Evolutionary conservation across 2,329 filamentous ascomycete species (phyloP).

Genomic region (Ascochyta koolunga): DNA sequence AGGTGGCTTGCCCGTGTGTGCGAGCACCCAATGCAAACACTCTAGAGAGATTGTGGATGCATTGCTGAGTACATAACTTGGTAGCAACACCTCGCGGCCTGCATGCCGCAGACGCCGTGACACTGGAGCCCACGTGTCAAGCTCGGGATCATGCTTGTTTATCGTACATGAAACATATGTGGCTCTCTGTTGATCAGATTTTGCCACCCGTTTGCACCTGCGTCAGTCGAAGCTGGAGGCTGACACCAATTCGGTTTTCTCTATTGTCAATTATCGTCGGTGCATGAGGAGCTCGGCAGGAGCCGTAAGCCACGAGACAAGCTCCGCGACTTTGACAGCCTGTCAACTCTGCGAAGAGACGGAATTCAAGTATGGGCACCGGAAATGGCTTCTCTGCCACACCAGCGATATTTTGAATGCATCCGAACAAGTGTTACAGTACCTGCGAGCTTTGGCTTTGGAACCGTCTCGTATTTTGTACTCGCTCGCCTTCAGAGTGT

Average conservation of each 20-base stretch:
- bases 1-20: conserved; percentile 5
- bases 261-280: conserved; percentile 11
- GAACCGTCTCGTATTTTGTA: too few relatives aligned
- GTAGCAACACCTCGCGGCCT: conserved; percentile 1
- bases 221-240: conserved; percentile 1
- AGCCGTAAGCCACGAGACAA: conserved; percentile 3
- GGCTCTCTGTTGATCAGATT: background rate
- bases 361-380: background rate
- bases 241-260: conserved; percentile 1
- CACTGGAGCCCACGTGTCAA: conserved; percentile 13
- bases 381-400: too few relatives aligned
- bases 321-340: too few relatives aligned
- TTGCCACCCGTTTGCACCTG: conserved; percentile 11
- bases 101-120: conserved; percentile 5
- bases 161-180: conserved; percentile 12
- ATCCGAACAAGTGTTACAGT: too few relatives aligned
- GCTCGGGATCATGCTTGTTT: conserved; percentile 16
- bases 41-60: background rate
- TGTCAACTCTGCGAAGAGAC: background rate
- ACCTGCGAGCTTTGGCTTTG: too few relatives aligned
- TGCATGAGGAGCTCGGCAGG: conserved; percentile 7
- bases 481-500: too few relatives aligned
- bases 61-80: background rate
- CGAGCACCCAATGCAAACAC: background rate
- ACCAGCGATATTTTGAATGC: too few relatives aligned